These are phyloP conservation scores for Aurifilum marmelostoma DNA, from an alignment of 2,329 filamentous ascomycete species.

Conservation along the genomic window DNA sequence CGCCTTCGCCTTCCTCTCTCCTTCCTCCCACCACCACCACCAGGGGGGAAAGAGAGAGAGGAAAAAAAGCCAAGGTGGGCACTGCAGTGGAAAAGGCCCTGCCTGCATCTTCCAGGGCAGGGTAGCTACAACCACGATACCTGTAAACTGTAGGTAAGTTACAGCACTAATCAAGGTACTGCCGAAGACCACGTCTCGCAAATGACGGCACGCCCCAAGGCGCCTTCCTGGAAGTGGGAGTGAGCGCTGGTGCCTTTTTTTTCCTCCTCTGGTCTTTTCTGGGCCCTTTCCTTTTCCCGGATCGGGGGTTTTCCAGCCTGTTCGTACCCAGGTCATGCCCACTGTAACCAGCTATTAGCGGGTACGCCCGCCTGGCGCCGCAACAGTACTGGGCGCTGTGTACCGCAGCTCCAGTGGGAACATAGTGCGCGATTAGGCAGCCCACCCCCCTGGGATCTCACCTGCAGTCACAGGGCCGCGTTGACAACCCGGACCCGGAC, in stretches of 20 bases:
- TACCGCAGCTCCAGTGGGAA: neutral
- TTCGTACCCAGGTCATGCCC: neutral
- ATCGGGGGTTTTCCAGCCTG: slow-evolving; percentile 5
- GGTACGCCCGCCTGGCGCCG: slow-evolving; percentile 18
- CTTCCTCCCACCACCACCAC: neutral
- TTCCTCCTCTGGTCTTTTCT: neutral
- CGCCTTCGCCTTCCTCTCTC: neutral
- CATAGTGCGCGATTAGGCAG: slow-evolving; percentile 18
- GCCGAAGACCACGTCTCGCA: slow-evolving; percentile 21
- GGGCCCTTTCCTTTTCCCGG: slow-evolving; percentile 1
- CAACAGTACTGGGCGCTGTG: slow-evolving; percentile 4
- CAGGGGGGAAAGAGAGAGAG: no score
- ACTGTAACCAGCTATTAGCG: slow-evolving; percentile 15
- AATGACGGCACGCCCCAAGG: slow-evolving; percentile 18
- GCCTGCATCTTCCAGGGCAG: slow-evolving; percentile 6
- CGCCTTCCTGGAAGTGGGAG: neutral
- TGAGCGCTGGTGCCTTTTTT: slow-evolving; percentile 6
- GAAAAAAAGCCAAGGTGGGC: neutral
- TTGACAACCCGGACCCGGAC: slow-evolving; percentile 12
- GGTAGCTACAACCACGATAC: slow-evolving; percentile 21
- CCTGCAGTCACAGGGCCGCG: slow-evolving; percentile 15
- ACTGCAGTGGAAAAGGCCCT: slow-evolving; percentile 12
- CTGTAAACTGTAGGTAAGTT: neutral
- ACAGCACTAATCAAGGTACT: slow-evolving; percentile 18
- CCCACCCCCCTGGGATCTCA: slow-evolving; percentile 15